Evolutionary conservation across 176 grass and related monocot species (phyloP).

Genomic region (Elaeis guineensis): DNA sequence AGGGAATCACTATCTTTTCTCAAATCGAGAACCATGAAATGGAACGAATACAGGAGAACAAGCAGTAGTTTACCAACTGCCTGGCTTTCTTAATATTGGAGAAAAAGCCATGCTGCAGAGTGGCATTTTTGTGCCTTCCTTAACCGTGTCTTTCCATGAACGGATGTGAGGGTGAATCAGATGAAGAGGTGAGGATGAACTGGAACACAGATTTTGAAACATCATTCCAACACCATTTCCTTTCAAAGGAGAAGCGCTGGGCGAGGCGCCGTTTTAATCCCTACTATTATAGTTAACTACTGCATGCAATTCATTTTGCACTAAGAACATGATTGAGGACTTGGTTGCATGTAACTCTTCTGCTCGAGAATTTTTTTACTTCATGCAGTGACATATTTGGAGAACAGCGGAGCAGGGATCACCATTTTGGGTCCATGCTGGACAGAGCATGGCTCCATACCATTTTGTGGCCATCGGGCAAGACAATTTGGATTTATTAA

Average conservation of each 20-base stretch:
- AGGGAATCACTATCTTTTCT: too few species aligned
- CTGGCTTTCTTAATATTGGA: too few species aligned
- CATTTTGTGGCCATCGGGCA: constrained; percentile 73
- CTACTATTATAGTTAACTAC: too few species aligned
- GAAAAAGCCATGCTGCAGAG: constrained; percentile 67
- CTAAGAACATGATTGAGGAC: too few species aligned
- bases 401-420: constrained; percentile 82
- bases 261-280: background rate
- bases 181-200: constrained; percentile 47
- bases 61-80: too few species aligned
- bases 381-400: constrained; percentile 73
- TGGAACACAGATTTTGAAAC: constrained; percentile 46
- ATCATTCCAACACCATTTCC: constrained; percentile 31
- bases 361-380: background rate
- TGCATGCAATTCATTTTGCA: too few species aligned
- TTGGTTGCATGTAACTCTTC: too few species aligned
- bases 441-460: constrained; percentile 79
- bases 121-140: constrained; percentile 70
- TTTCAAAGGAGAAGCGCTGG: constrained; percentile 42
- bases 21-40: too few species aligned
- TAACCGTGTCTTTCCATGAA: constrained; percentile 8
- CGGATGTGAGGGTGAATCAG: constrained; percentile 14
- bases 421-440: constrained; percentile 87
- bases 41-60: too few species aligned
- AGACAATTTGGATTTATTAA: constrained; percentile 68